A percentile compares a stretch with the other conserved stretches of the same genome.
These are phyloP conservation scores for Leptosphaerulina australis DNA, from an alignment of 2,329 filamentous ascomycete species.

Conservation along the genomic window DNA sequence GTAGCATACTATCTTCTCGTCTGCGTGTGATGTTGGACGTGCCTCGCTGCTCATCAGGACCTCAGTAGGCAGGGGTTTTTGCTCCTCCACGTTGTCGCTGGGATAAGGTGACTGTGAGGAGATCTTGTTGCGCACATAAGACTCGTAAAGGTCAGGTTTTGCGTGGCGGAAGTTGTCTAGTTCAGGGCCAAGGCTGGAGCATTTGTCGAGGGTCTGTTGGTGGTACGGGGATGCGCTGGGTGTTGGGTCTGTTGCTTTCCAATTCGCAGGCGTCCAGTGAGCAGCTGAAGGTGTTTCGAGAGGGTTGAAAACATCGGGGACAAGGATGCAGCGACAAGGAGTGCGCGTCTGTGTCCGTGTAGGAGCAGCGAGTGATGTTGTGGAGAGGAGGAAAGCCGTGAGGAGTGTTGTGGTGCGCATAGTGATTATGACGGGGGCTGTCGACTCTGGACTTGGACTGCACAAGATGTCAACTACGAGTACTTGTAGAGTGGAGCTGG, in stretches of 20 bases:
- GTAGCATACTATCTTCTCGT: slow-evolving; percentile 32
- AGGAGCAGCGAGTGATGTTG: slow-evolving; percentile 22
- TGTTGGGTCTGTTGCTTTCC: slow-evolving; percentile 20
- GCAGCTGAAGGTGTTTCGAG: slow-evolving; percentile 27
- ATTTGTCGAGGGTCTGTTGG: slow-evolving; percentile 22
- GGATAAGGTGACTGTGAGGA: neutral
- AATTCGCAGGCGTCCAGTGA: slow-evolving; percentile 26
- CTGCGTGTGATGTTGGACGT: slow-evolving; percentile 12
- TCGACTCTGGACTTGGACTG: neutral
- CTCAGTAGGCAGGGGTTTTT: slow-evolving; percentile 28
- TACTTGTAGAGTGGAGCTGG: neutral
- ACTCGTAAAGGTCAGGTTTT: slow-evolving; percentile 35
- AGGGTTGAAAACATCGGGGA: slow-evolving; percentile 23
- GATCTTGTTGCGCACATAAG: slow-evolving; percentile 25
- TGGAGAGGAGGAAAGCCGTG: slow-evolving; percentile 20
- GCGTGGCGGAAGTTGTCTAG: slow-evolving; percentile 35
- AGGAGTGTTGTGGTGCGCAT: slow-evolving; percentile 24
- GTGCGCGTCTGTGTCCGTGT: slow-evolving; percentile 31
- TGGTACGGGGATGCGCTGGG: slow-evolving; percentile 17
- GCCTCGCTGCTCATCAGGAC: slow-evolving; percentile 26
- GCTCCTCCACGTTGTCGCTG: slow-evolving; percentile 6
- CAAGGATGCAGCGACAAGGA: slow-evolving; percentile 40
- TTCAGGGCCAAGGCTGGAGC: slow-evolving; percentile 32
- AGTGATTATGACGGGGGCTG: neutral
- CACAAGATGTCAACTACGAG: neutral